These are phyloP conservation scores for Huntiella abstrusa DNA, from an alignment of 2,329 filamentous ascomycete genomes.

Conservation along the genomic window DNA sequence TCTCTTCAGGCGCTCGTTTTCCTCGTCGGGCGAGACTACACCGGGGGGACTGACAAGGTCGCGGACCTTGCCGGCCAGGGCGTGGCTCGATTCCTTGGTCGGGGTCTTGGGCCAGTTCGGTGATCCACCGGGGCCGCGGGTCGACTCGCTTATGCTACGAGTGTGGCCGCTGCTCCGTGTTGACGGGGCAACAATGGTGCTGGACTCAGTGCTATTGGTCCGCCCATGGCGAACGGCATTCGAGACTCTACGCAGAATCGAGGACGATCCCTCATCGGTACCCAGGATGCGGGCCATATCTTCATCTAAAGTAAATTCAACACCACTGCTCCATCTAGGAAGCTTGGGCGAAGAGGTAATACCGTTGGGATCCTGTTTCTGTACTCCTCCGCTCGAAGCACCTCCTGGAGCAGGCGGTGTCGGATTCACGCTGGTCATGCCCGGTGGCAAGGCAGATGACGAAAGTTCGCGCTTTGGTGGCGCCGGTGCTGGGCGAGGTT, in stretches of 20 bases:
- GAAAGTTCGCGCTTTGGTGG: constrained; percentile 9
- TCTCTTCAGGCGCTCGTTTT: constrained; percentile 47
- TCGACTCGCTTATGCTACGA: constrained; percentile 49
- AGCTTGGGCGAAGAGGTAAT: constrained; percentile 39
- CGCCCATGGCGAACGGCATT: constrained; percentile 87
- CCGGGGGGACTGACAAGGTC: constrained; percentile 57
- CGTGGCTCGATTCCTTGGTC: constrained; percentile 31
- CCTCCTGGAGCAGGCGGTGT: constrained; percentile 11
- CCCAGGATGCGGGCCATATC: constrained; percentile 81
- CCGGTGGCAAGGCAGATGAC: constrained; percentile 8
- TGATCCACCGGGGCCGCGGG: constrained; percentile 38
- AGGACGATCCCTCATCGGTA: constrained; percentile 56
- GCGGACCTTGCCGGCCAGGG: constrained; percentile 16
- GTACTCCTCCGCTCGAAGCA: constrained; percentile 7
- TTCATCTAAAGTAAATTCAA: constrained; percentile 85
- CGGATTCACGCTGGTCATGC: constrained; percentile 5
- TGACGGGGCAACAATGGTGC: neutral
- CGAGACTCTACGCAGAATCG: constrained; percentile 72
- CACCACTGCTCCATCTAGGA: constrained; percentile 58
- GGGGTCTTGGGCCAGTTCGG: constrained; percentile 54
- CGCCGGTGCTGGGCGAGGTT: constrained; percentile 9
- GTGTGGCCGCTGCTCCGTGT: constrained; percentile 25
- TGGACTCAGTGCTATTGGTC: constrained; percentile 56
- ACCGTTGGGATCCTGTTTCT: constrained; percentile 9
- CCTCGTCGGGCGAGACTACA: constrained; percentile 36